These are phyloP conservation scores for Hydrangea macrophylla DNA, from an alignment of 148 eudicot species.

Conservation along the genomic window DNA sequence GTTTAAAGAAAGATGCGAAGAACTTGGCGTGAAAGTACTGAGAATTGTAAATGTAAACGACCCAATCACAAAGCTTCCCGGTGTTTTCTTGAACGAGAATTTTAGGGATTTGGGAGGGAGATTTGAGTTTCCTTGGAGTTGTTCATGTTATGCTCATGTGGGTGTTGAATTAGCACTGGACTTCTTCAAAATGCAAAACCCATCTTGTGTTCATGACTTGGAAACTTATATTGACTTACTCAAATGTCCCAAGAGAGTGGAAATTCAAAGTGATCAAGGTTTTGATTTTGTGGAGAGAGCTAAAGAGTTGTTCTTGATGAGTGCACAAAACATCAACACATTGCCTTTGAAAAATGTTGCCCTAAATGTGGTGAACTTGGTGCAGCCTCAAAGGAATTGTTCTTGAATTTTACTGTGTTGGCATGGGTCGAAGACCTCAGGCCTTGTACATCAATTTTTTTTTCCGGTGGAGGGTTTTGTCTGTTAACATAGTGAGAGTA, in stretches of 20 bases:
- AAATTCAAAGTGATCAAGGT: slow-evolving; percentile 14
- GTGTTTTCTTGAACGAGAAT: slow-evolving; percentile 34
- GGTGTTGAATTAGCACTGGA: slow-evolving; percentile 38
- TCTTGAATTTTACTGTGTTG: neutral
- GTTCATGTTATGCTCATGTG: slow-evolving; percentile 41
- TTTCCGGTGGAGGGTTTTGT: neutral
- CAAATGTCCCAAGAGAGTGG: slow-evolving; percentile 12
- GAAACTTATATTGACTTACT: slow-evolving; percentile 31
- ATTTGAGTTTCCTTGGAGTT: slow-evolving; percentile 26
- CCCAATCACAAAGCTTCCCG: slow-evolving; percentile 38
- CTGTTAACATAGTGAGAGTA: neutral
- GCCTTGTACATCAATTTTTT: neutral
- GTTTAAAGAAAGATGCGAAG: slow-evolving; percentile 38
- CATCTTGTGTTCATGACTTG: slow-evolving; percentile 39
- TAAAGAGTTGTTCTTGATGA: slow-evolving; percentile 11
- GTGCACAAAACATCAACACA: slow-evolving; percentile 12
- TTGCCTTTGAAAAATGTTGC: slow-evolving; percentile 25
- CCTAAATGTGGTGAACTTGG: slow-evolving; percentile 20
- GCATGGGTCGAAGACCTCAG: neutral
- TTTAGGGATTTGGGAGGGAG: slow-evolving; percentile 26
- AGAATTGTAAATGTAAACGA: slow-evolving; percentile 38
- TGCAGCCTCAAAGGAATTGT: slow-evolving; percentile 6
- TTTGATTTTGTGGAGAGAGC: slow-evolving; percentile 14
- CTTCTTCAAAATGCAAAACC: slow-evolving; percentile 34
- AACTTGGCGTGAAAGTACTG: slow-evolving; percentile 34